Evolutionary conservation across 768 basidiomycete species (phyloP).

Genomic region (Ramaria sp.): DNA sequence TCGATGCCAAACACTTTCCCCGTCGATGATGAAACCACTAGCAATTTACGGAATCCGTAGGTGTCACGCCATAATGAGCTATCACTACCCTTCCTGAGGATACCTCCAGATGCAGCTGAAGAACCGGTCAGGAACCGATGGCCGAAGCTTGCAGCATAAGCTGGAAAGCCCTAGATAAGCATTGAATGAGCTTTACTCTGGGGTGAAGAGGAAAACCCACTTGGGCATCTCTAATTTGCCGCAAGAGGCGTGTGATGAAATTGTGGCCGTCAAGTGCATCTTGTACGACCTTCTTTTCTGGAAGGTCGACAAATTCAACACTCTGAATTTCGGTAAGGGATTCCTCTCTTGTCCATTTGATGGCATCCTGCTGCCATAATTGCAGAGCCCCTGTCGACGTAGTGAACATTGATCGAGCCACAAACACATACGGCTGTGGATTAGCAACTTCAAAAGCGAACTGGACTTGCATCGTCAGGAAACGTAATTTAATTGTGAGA

Average conservation of each 20-base stretch:
- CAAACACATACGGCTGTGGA: conserved; percentile 24
- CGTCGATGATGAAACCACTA: conserved; percentile 56
- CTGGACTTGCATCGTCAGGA: conserved; percentile 20
- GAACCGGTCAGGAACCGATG: conserved; percentile 63
- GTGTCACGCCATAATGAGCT: conserved; percentile 50
- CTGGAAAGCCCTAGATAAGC: conserved; percentile 48
- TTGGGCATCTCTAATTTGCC: conserved; percentile 53
- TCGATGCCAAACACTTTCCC: conserved; percentile 82
- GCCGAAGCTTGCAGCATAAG: conserved; percentile 53
- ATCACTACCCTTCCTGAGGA: conserved; percentile 23
- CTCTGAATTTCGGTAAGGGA: conserved; percentile 51
- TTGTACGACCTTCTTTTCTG: conserved; percentile 38
- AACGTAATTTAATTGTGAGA: background rate
- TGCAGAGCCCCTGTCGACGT: conserved; percentile 73
- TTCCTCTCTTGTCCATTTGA: conserved; percentile 78
- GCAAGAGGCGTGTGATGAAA: conserved; percentile 35
- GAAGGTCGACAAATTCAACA: conserved; percentile 69
- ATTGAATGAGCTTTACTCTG: background rate
- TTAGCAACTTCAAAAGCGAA: conserved; percentile 42
- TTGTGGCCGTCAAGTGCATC: conserved; percentile 20
- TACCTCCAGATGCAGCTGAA: conserved; percentile 25
- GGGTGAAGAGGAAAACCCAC: conserved; percentile 22
- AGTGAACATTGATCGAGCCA: conserved; percentile 40
- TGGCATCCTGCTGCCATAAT: conserved; percentile 49
- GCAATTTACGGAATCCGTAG: conserved; percentile 81